A percentile compares a stretch with the other conserved stretches of the same genome.
Evolutionary conservation across 2,329 filamentous ascomycete genomes (phyloP).

Genomic region (Hypoxylon sp.): DNA sequence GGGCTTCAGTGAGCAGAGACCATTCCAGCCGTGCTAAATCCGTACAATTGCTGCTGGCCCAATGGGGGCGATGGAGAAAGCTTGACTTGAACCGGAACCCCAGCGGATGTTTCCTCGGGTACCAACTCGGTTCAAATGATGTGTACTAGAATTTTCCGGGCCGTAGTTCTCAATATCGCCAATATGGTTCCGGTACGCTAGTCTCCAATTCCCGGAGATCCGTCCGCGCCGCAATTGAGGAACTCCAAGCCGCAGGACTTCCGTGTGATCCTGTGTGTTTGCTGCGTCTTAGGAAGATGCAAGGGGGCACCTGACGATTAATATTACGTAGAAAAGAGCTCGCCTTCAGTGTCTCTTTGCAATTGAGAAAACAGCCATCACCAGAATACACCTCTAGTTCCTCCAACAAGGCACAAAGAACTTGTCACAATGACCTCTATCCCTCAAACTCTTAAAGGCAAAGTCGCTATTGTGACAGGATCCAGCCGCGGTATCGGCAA

Average conservation of each 20-base stretch:
- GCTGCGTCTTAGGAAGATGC: background rate
- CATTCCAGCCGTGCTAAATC: background rate
- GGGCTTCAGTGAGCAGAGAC: background rate
- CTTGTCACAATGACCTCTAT: constrained; percentile 11
- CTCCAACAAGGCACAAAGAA: background rate
- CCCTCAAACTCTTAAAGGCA: constrained; percentile 21
- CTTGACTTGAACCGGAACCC: constrained; percentile 6
- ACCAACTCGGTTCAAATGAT: background rate
- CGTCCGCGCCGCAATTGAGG: background rate
- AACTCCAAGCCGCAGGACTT: background rate
- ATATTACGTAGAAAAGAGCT: constrained; percentile 11
- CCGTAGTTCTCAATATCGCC: background rate
- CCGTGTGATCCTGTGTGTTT: background rate
- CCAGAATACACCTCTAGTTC: background rate
- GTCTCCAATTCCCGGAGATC: background rate
- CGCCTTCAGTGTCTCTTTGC: background rate
- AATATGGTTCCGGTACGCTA: background rate
- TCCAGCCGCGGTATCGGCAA: constrained; percentile 30
- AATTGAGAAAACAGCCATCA: background rate
- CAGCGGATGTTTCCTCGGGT: constrained; percentile 2
- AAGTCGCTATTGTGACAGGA: constrained; percentile 30
- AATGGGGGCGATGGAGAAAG: background rate
- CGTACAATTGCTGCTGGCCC: background rate
- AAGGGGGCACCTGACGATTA: background rate
- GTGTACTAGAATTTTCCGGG: background rate